Conservation (phyloP, 2,329 filamentous ascomycete genomes). For the Thielaviopsis populi region DNA sequence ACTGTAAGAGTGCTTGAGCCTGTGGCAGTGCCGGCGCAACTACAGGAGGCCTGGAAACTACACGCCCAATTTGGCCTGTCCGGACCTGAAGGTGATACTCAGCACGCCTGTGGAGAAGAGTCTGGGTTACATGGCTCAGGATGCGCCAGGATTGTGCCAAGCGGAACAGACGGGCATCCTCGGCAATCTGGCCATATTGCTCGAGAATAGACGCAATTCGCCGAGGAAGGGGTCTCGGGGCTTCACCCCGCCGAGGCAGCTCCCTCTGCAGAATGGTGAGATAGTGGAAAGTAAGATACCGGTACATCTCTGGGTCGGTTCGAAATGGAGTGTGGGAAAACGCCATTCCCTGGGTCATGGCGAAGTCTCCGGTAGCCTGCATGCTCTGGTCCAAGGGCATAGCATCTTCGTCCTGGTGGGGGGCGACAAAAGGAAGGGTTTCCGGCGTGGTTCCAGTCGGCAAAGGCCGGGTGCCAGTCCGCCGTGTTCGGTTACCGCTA, state of each 20-base stretch:
- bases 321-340: constrained; percentile 42
- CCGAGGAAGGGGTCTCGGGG: constrained; percentile 28
- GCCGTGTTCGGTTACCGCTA: background rate
- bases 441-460: background rate
- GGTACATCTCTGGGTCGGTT: constrained; percentile 36
- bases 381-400: constrained; percentile 44
- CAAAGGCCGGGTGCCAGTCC: background rate
- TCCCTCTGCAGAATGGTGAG: constrained; percentile 37
- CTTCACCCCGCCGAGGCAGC: constrained; percentile 27
- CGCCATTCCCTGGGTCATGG: constrained; percentile 47
- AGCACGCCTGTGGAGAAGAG: constrained; percentile 39
- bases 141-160: constrained; percentile 51
- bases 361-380: constrained; percentile 41
- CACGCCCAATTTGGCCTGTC: background rate
- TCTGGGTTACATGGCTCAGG: constrained; percentile 38
- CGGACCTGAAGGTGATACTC: constrained; percentile 42
- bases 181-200: constrained; percentile 42
- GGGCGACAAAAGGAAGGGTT: constrained; percentile 21
- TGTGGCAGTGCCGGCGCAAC: constrained; percentile 11
- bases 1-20: background rate
- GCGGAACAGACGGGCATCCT: constrained; percentile 40
- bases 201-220: constrained; percentile 39
- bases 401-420: constrained; percentile 29
- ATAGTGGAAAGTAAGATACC: constrained; percentile 42
- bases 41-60: constrained; percentile 4